phyloP scores from a whole-genome alignment of 1,284 basidiomycete species.

The Vanrija sp. region DNA sequence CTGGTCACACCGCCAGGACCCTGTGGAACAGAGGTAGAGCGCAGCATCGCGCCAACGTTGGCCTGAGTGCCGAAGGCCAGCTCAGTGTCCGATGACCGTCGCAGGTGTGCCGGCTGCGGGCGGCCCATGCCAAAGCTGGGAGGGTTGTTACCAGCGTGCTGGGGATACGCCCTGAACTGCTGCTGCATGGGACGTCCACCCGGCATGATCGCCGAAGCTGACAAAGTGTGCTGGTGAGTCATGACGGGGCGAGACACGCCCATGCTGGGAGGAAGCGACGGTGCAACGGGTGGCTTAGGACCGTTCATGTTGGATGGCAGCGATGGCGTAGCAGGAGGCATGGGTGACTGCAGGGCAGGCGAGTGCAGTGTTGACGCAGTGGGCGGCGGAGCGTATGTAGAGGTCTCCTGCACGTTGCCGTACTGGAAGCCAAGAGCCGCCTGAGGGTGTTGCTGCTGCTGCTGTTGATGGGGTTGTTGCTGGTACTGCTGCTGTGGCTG shows the following conservation, averaged over 20 bases:
- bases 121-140: conserved; percentile 11
- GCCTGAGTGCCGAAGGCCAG: conserved; percentile 13
- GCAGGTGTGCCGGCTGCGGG: conserved; percentile 9
- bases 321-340: not conserved
- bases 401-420: not conserved
- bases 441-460: too few relatives aligned
- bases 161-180: too few relatives aligned
- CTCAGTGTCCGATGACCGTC: conserved; percentile 18
- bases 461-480: not conserved
- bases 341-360: conserved; percentile 1
- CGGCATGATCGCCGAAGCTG: not conserved
- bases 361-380: not conserved
- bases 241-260: not conserved
- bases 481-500: conserved; percentile 8
- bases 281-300: not conserved
- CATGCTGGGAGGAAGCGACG: not conserved
- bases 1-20: not conserved
- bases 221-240: not conserved
- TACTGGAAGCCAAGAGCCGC: too few relatives aligned
- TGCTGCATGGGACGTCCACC: not conserved
- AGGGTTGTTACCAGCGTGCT: too few relatives aligned
- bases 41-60: conserved; percentile 17
- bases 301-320: not conserved
- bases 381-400: not conserved
- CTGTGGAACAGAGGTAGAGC: conserved; percentile 17